Base-by-base conservation (phyloP, 169 alveolate genomes). In the Plasmodium knowlesi region DNA sequence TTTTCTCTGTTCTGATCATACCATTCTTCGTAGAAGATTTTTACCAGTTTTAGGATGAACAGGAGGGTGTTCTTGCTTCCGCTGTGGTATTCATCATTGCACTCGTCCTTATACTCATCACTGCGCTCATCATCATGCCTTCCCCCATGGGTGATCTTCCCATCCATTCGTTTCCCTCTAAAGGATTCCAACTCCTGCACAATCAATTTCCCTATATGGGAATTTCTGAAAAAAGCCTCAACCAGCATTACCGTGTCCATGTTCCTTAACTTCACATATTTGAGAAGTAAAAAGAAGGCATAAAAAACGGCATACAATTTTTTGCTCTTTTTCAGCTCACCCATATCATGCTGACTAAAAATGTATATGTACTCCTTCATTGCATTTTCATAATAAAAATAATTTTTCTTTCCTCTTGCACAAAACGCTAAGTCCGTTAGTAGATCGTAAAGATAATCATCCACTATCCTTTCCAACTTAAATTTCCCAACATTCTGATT, bases 1-100 rank as follows among this genome's bases (percentile, higher is more conserved):
- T 50, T 50, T 22, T 80, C 82, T 14, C 83, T 71, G 71, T 73
- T 70, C 78, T 71, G 16, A 22, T 43, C 28, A 53, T 91, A 91
- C 95, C 95, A 91, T 81, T 91, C 95, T 22, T 72, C 92, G 57
- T 82, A 91, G 74, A 91, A 91, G 16, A 91, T 91, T 72, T 91
- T 80, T 82, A 91, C 83, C 61, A 91, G 5, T 72, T 91, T 91
- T 53, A 91, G 57, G 25, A 91, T n/a, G 34, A 81, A 91, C 54
- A 82, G 72, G 54, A 91, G 22, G 19, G 39, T 10, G 4, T 46
- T 82, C 61, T 82, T 83, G 22, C 72, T 53, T 28, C 76, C 76
- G 14, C 14, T 5, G 12, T n/a, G 9, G 10, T 3, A n/a, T 3
- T 0, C 32, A 67, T 22, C 14, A 67, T 9, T 25, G 37, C 76